Percentiles rank a stretch among this genome's conserved stretches.
Conservation (phyloP, 2,329 filamentous ascomycete species). For the Colletotrichum caudatum region DNA sequence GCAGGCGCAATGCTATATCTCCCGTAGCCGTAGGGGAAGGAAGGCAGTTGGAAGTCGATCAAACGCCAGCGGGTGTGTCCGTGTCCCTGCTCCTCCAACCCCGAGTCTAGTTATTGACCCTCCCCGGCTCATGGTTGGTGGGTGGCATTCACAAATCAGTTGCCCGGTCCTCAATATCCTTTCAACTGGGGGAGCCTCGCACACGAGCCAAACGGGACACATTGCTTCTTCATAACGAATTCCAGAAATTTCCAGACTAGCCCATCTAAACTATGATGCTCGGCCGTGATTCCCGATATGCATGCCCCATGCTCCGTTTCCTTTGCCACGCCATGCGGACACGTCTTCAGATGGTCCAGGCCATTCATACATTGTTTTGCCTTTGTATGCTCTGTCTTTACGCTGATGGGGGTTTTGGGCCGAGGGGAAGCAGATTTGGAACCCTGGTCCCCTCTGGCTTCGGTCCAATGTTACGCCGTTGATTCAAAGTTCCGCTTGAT, state of each 20-base stretch:
- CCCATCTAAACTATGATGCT: not conserved
- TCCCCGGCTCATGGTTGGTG: slow-evolving; percentile 32
- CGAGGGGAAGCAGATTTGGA: too few relatives aligned
- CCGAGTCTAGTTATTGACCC: slow-evolving; percentile 1
- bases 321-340: not conserved
- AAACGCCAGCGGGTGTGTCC: slow-evolving; percentile 25
- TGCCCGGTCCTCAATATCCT: slow-evolving; percentile 18
- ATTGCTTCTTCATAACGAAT: slow-evolving; percentile 8
- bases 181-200: slow-evolving; percentile 22
- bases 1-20: not conserved
- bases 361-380: too few relatives aligned
- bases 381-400: not conserved
- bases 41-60: slow-evolving; percentile 24
- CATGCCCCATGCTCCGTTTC: not conserved
- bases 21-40: slow-evolving; percentile 10
- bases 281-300: not conserved
- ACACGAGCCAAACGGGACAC: slow-evolving; percentile 23
- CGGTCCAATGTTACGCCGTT: not conserved
- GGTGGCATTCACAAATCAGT: slow-evolving; percentile 13
- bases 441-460: not conserved
- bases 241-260: slow-evolving; percentile 32
- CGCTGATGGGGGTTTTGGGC: not conserved
- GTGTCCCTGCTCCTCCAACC: slow-evolving; percentile 15
- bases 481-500: slow-evolving; percentile 41
- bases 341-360: not conserved